A percentile compares a stretch with the other conserved stretches of the same genome.
Evolutionary conservation across 345 rosid species (phyloP).

Genomic region (Mallotus nudiflorus): DNA sequence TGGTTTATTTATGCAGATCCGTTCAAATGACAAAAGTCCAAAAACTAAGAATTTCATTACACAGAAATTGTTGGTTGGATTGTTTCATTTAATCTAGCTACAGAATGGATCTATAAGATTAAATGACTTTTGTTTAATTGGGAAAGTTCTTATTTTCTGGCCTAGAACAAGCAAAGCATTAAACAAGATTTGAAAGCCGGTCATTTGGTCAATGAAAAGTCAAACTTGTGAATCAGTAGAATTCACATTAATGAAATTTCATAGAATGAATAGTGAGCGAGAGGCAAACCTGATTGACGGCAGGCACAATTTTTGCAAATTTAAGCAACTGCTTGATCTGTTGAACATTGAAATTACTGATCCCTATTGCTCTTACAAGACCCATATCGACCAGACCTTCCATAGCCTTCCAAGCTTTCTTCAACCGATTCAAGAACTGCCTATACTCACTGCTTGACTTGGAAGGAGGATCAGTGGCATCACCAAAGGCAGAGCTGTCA

Average conservation of each 20-base stretch:
- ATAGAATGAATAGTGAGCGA: neutral
- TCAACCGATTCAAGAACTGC: slow-evolving; percentile 56
- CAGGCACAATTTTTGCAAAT: slow-evolving; percentile 56
- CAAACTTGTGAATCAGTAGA: slow-evolving; percentile 1
- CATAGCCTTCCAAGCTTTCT: slow-evolving; percentile 68
- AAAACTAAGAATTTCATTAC: too few relatives aligned
- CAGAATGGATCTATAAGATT: too few relatives aligned
- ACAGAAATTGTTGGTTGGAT: too few relatives aligned
- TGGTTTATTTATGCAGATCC: too few relatives aligned
- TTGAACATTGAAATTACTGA: slow-evolving; percentile 52
- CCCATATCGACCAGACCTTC: slow-evolving; percentile 53
- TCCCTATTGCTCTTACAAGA: slow-evolving; percentile 57
- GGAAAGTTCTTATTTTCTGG: too few relatives aligned
- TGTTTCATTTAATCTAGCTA: too few relatives aligned
- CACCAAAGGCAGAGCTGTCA: slow-evolving; percentile 57
- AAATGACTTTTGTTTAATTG: neutral
- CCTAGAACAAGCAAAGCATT: too few relatives aligned
- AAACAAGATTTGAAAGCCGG: neutral
- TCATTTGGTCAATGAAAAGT: neutral
- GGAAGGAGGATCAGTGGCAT: slow-evolving; percentile 64
- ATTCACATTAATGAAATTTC: slow-evolving; percentile 2
- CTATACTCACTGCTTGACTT: slow-evolving; percentile 55
- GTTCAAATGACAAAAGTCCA: too few relatives aligned
- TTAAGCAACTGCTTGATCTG: slow-evolving; percentile 60
- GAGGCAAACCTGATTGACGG: slow-evolving; percentile 57